These are phyloP conservation scores for Dendrobium chrysotoxum DNA, from an alignment of 106 monocot genomes.

Conservation along the genomic window DNA sequence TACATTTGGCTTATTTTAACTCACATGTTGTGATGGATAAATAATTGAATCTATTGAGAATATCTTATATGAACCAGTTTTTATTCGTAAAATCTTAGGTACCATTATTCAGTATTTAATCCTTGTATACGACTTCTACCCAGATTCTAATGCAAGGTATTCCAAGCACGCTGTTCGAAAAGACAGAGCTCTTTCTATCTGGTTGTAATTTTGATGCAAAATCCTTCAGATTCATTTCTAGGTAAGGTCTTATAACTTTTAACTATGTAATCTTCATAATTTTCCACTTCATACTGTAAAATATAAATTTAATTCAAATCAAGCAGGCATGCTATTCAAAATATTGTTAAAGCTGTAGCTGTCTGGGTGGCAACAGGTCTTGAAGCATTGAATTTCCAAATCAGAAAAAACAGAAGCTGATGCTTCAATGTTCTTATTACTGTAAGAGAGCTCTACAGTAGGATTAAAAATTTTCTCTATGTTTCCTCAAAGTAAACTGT, in stretches of 20 bases:
- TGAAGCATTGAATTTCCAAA: constrained; percentile 57
- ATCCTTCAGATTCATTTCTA: no score
- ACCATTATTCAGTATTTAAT: not conserved
- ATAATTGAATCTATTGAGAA: no score
- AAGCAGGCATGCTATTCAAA: no score
- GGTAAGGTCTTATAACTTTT: no score
- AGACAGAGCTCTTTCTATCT: constrained; percentile 58
- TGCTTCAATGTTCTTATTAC: constrained; percentile 49
- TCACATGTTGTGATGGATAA: no score
- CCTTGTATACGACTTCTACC: no score
- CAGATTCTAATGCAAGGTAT: constrained; percentile 63
- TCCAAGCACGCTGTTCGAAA: constrained; percentile 43
- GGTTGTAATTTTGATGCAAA: constrained; percentile 68
- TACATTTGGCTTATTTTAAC: no score
- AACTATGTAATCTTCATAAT: not conserved
- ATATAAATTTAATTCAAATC: not conserved
- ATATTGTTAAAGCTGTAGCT: constrained; percentile 11
- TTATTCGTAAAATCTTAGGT: no score
- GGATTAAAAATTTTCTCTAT: not conserved
- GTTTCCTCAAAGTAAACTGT: not conserved
- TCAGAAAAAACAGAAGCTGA: constrained; percentile 54
- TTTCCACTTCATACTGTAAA: not conserved
- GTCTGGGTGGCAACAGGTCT: constrained; percentile 28
- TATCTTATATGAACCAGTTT: no score
- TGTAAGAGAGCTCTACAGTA: constrained; percentile 41